These are phyloP conservation scores for Papilionanthe hybrid DNA, from an alignment of 116 monocot species.

Conservation along the genomic window DNA sequence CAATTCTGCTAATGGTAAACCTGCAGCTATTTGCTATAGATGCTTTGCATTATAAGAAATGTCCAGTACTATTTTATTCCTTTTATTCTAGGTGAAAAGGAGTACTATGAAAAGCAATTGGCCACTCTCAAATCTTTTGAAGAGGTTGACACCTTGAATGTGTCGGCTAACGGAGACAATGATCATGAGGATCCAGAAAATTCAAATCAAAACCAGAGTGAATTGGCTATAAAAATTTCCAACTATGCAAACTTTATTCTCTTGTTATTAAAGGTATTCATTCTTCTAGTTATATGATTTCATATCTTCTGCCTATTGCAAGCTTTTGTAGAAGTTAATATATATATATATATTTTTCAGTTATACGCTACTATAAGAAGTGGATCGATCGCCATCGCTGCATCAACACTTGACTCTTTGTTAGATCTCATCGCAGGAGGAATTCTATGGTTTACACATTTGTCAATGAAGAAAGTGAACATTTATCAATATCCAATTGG, in stretches of 20 bases:
- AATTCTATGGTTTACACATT: conserved; percentile 96
- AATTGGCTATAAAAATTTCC: conserved; percentile 87
- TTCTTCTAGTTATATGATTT: not conserved
- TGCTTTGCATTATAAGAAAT: not conserved
- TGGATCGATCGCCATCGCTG: conserved; percentile 92
- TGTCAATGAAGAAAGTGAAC: conserved; percentile 88
- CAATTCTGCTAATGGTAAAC: not conserved
- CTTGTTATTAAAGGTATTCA: conserved; percentile 62
- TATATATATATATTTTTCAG: conserved; percentile 15
- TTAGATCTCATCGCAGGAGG: conserved; percentile 95
- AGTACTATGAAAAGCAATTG: conserved; percentile 88
- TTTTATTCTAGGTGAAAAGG: conserved; percentile 58
- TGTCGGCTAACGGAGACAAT: conserved; percentile 7
- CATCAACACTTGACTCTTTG: conserved; percentile 90
- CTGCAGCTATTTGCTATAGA: not conserved
- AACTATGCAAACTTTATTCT: conserved; percentile 82
- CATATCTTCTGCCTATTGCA: not conserved
- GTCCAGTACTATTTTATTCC: not conserved
- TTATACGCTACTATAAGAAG: conserved; percentile 81
- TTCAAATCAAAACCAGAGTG: conserved; percentile 42
- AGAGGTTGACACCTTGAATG: conserved; percentile 59
- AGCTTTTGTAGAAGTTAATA: not conserved
- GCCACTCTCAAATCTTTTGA: conserved; percentile 81
- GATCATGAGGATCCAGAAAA: conserved; percentile 34
- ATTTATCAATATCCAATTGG: conserved; percentile 91